Evolutionary conservation across 495 filamentous ascomycete genomes (phyloP), one percentile per base, ranked within the genome.

Genomic region (Penicillium samsonianum): DNA sequence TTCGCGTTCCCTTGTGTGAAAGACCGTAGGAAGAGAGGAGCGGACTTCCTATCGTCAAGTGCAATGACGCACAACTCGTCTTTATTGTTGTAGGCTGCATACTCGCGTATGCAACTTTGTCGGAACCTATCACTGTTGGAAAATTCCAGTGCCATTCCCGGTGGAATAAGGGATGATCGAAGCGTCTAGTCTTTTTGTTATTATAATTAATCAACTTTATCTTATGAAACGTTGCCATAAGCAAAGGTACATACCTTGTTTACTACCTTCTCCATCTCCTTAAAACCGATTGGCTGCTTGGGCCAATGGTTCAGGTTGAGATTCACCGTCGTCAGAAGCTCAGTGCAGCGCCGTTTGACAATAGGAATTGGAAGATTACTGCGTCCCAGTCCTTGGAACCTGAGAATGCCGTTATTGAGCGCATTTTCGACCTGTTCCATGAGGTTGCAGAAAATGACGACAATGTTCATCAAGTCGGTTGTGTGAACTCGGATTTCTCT

Each of bases 261-360:
- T 0, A 55, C 20, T 8, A 20, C 8, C 6, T 26, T 35, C 35
- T 17, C 43, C 11, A 61, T 22, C 1, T 44, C 48, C 8, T 22
- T 25, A 5, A 54, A 50, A 0, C 49, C 61, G 2, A 28, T 31
- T 23, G 54, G 48, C 7, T 12, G 33, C n/a, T n/a, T 22, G 12
- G 58, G 58, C 30, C 55, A 55, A n/a, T 52, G 5, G 3, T 37
- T 17, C 25, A 61, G 19, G 31, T 64, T 64, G 20, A 64, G 38
- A 10, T 23, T 16, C 11, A 64, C 26, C 2, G 58, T 61, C 2
- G 54, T 44, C 10, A 61, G 45, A 9, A 54, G 33, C 22, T 64
- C 61, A 23, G 46, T 54, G 17, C 41, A 46, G n/a, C 61, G 58
- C 20, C 49, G 37, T 37, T 53, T 54, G 14, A 53, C 16, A 9